Evolutionary conservation across 768 basidiomycete species (phyloP), one percentile per base, ranked within the genome.

Genomic region (Mycena albidolilacea): DNA sequence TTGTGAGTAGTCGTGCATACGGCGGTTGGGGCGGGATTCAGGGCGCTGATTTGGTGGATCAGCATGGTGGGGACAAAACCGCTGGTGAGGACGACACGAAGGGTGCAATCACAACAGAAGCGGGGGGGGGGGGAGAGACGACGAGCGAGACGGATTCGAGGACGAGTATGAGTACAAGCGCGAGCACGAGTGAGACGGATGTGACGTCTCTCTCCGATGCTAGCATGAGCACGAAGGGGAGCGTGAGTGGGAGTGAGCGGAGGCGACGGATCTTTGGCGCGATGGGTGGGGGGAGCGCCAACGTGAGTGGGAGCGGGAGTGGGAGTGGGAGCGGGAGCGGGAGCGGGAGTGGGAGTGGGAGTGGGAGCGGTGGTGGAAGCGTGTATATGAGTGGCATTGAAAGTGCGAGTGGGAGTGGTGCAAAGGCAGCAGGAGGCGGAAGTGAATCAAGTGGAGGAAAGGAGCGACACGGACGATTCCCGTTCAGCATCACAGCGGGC

Each of bases 401-500:
- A 15, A 48, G 46, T 17, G 46, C 46, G n/a, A 43, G 38, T 54
- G 39, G n/a, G 35, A 55, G 30, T 30, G 30, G 54, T 23, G 14
- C 9, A 5, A 9, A 8, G 54, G 12, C 23, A 23, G 30, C 11
- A 17, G 15, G 8, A 57, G 37, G 30, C 11, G 55, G 55, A n/a
- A 21, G 37, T 35, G 23, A 9, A 37, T 3, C 8, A 7, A 58
- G 57, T 37, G 57, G 37, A 30, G 10, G 58, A 5, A 38, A 12
- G 4, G 19, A 35, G 35, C 19, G 37, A n/a, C 41, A 71, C 35
- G 59, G 76, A n/a, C 58, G 62, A 67, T 97, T 93, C 79, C 97
- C 96, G 9, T 98, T 93, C 80, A 95, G 95, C 64, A 99, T 99
- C 73, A 97, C 95, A 0, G 97, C 97, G 7, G 97, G 95, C 2